Percentiles rank a stretch among this genome's conserved stretches.
These are phyloP conservation scores for Gamarada debralockiae DNA, from an alignment of 495 filamentous ascomycete species.

Conservation along the genomic window DNA sequence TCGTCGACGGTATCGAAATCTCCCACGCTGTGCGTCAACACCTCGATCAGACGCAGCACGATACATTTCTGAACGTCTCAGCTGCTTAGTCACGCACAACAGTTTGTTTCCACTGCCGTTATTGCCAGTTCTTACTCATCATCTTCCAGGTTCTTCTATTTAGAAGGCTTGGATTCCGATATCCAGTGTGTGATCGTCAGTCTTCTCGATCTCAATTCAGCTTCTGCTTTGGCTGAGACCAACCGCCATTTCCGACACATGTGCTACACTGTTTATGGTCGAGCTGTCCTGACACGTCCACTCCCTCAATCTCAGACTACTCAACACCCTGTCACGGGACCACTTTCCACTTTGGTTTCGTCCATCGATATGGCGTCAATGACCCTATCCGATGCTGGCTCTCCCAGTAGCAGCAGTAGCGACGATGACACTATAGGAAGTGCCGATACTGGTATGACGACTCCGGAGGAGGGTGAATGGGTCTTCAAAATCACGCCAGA, in stretches of 20 bases:
- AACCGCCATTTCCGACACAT: neutral
- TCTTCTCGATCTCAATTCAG: neutral
- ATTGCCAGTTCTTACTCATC: too few relatives aligned
- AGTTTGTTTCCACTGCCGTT: too few relatives aligned
- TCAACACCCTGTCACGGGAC: neutral
- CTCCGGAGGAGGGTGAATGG: constrained; percentile 21
- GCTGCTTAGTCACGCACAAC: too few relatives aligned
- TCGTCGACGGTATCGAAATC: too few relatives aligned
- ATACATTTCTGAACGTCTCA: too few relatives aligned
- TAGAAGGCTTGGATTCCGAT: too few relatives aligned
- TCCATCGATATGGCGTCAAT: neutral
- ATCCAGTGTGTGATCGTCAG: neutral
- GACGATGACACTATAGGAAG: neutral
- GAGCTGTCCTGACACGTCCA: too few relatives aligned
- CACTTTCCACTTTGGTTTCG: neutral
- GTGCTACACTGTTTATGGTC: neutral
- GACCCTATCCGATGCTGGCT: neutral
- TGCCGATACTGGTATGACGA: constrained; percentile 18
- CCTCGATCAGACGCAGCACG: too few relatives aligned
- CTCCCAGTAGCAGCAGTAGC: neutral
- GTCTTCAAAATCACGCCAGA: constrained; percentile 20
- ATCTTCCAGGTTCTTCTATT: too few relatives aligned
- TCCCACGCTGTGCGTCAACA: too few relatives aligned
- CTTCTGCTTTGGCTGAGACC: neutral
- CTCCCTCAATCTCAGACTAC: neutral